Conservation (phyloP, 108 stramenopile genomes). For the Chaetoceros tenuissimus region DNA sequence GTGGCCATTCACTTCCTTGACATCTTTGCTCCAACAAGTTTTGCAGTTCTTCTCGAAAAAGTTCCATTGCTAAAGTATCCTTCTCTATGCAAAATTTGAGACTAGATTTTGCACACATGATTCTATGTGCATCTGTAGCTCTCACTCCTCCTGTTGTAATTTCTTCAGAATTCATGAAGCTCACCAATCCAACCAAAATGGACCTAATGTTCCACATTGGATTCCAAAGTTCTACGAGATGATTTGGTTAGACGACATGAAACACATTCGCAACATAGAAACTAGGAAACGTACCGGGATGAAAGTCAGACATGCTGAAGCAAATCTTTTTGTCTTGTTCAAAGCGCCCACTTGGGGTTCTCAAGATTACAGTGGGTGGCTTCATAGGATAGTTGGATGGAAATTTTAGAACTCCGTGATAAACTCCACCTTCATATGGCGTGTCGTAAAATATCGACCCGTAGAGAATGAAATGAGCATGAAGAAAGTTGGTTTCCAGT, state of each 20-base stretch:
- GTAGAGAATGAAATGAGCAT: slow-evolving; percentile 39
- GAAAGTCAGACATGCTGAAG: slow-evolving; percentile 65
- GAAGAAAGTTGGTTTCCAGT: too few species aligned
- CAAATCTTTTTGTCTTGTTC: slow-evolving; percentile 62
- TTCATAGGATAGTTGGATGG: slow-evolving; percentile 89
- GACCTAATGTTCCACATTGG: slow-evolving; percentile 89
- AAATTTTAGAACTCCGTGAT: slow-evolving; percentile 70
- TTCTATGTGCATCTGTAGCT: slow-evolving; percentile 38
- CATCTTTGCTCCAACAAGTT: slow-evolving; percentile 6
- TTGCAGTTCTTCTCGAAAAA: slow-evolving; percentile 25
- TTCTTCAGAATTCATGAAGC: slow-evolving; percentile 83
- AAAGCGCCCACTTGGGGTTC: slow-evolving; percentile 85
- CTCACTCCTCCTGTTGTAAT: slow-evolving; percentile 78
- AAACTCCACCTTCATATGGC: slow-evolving; percentile 87
- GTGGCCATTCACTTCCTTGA: not conserved
- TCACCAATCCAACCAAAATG: slow-evolving; percentile 81
- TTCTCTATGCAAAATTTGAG: slow-evolving; percentile 52
- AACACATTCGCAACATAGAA: not conserved
- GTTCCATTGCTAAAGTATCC: too few species aligned
- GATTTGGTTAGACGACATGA: slow-evolving; percentile 12
- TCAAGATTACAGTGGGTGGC: slow-evolving; percentile 84
- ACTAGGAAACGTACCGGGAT: not conserved
- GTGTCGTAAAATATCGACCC: slow-evolving; percentile 77
- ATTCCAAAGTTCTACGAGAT: slow-evolving; percentile 87
- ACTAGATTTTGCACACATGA: slow-evolving; percentile 52